A percentile compares a stretch with the other conserved stretches of the same genome.
phyloP scores from a whole-genome alignment of 2,329 filamentous ascomycete species.

The Diaporthe vexans region DNA sequence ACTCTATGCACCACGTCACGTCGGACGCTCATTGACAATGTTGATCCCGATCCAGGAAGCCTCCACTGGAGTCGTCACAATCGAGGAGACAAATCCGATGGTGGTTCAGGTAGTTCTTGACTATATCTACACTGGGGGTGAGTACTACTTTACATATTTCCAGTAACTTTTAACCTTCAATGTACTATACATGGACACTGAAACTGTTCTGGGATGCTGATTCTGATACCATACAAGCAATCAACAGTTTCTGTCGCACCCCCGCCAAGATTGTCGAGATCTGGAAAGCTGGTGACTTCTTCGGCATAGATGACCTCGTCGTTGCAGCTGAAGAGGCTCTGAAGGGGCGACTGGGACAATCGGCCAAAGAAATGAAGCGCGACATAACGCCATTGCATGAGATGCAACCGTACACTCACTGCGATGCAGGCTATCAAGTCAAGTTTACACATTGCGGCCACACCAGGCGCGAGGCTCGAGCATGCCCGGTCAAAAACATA shows the following conservation, averaged over 20 bases:
- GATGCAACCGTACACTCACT: too few species aligned
- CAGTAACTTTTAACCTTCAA: too few species aligned
- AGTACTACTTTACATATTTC: too few species aligned
- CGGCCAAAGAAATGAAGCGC: too few species aligned
- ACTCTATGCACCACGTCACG: too few species aligned
- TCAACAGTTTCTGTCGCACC: neutral
- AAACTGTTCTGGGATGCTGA: too few species aligned
- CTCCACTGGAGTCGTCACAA: neutral
- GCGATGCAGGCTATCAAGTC: too few species aligned
- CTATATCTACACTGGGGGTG: neutral
- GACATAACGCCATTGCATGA: too few species aligned
- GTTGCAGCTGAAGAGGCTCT: neutral
- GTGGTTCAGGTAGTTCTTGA: neutral
- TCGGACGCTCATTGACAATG: neutral
- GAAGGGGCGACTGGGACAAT: neutral
- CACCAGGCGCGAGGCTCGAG: too few species aligned
- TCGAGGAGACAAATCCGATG: neutral
- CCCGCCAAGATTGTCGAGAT: neutral
- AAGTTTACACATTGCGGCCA: neutral
- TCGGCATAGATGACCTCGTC: neutral
- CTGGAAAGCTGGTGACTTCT: neutral
- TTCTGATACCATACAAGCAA: too few species aligned
- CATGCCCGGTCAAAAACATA: too few species aligned
- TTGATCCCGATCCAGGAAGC: neutral
- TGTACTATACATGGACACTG: too few species aligned